Percentiles rank a stretch among this genome's conserved stretches.
phyloP scores from a whole-genome alignment of 2,329 filamentous ascomycete genomes.

The Pseudogymnoascus sp. region DNA sequence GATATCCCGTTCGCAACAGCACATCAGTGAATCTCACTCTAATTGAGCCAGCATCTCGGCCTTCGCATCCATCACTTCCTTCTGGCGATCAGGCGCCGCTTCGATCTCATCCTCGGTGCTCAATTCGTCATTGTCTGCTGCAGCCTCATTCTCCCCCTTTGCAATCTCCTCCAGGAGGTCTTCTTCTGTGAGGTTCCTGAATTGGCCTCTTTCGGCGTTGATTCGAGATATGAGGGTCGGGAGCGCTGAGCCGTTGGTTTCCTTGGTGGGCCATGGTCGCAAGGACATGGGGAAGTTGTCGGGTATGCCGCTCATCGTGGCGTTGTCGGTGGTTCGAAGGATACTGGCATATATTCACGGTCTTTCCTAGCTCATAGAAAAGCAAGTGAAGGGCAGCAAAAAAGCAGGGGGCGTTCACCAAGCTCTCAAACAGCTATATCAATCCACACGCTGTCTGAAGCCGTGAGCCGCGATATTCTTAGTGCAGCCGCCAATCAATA shows the following conservation, averaged over 20 bases:
- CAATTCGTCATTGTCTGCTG: slow-evolving; percentile 33
- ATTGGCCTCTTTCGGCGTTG: slow-evolving; percentile 69
- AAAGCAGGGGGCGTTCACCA: not conserved
- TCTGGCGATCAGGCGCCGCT: slow-evolving; percentile 30
- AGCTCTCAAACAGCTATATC: not conserved
- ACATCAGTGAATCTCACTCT: slow-evolving; percentile 36
- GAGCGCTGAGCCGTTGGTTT: slow-evolving; percentile 53
- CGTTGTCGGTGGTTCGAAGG: not conserved
- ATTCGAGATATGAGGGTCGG: slow-evolving; percentile 70
- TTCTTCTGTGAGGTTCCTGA: slow-evolving; percentile 69
- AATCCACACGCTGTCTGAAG: not conserved
- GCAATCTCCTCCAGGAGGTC: slow-evolving; percentile 61
- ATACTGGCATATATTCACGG: not conserved
- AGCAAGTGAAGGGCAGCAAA: not conserved
- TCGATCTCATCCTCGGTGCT: slow-evolving; percentile 41
- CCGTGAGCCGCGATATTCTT: not conserved
- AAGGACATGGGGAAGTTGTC: slow-evolving; percentile 48
- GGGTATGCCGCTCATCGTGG: slow-evolving; percentile 28
- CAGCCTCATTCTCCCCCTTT: slow-evolving; percentile 33
- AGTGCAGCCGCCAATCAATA: not conserved
- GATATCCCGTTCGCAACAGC: not conserved
- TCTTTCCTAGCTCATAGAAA: not conserved
- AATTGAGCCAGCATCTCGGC: slow-evolving; percentile 51
- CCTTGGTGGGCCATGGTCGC: slow-evolving; percentile 51
- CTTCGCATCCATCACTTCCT: slow-evolving; percentile 36